These are phyloP conservation scores for Neurospora crassa DNA, from an alignment of 2,329 filamentous ascomycete species.

Conservation along the genomic window DNA sequence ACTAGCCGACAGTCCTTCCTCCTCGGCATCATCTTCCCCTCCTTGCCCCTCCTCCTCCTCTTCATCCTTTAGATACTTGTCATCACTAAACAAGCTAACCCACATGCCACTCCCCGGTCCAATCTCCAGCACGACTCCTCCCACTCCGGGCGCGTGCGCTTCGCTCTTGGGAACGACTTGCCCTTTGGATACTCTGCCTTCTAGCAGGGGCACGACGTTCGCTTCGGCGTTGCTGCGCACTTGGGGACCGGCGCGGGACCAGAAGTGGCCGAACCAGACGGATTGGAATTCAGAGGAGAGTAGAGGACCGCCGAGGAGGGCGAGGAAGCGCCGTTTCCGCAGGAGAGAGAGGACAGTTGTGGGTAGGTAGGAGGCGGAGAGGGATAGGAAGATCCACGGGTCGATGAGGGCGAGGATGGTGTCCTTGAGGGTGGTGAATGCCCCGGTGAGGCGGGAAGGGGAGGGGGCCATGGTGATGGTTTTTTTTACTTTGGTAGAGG, in stretches of 20 bases:
- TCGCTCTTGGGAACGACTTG: slow-evolving; percentile 21
- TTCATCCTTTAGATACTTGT: slow-evolving; percentile 7
- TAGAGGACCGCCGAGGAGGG: slow-evolving; percentile 30
- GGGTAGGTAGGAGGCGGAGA: slow-evolving; percentile 41
- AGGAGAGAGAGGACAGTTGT: slow-evolving; percentile 37
- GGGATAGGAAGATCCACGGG: slow-evolving; percentile 44
- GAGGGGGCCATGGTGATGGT: neutral
- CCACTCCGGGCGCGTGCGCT: slow-evolving; percentile 18
- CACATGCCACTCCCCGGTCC: slow-evolving; percentile 53
- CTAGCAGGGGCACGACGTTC: slow-evolving; percentile 43
- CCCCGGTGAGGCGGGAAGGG: neutral
- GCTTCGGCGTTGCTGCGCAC: slow-evolving; percentile 32
- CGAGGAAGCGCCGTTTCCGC: slow-evolving; percentile 21
- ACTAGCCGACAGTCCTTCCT: neutral
- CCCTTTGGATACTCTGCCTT: slow-evolving; percentile 35
- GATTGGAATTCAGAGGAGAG: slow-evolving; percentile 25
- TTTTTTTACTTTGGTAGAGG: neutral
- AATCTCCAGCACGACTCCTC: slow-evolving; percentile 47
- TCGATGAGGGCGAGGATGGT: slow-evolving; percentile 26
- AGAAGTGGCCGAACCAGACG: slow-evolving; percentile 54
- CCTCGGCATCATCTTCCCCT: neutral
- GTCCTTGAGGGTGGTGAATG: neutral
- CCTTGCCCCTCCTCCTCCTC: slow-evolving; percentile 23
- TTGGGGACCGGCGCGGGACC: slow-evolving; percentile 42
- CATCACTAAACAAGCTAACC: slow-evolving; percentile 39